Evolutionary conservation across 1,284 basidiomycete genomes (phyloP), one percentile per base, ranked within the genome.

Genomic region (Cutaneotrichosporon mucoides): DNA sequence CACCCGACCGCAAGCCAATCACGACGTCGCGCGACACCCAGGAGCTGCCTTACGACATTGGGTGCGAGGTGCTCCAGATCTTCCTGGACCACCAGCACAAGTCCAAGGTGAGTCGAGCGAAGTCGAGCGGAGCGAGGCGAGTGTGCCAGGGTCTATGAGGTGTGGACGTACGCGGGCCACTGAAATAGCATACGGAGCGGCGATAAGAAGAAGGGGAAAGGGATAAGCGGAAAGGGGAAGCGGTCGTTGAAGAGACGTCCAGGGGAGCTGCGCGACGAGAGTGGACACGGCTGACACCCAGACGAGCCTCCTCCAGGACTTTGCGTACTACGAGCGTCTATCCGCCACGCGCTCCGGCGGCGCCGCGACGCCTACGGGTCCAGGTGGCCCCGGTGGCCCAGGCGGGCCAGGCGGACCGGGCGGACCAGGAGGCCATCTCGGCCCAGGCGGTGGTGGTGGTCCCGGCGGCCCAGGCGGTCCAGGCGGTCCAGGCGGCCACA

Each of bases 1-100:
- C 93, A 3, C 90, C 90, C 70, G 93, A 97, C 76, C 86, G 90
- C 70, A 97, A 97, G 79, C 93, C 93, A 1, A 93, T 97, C 58
- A 96, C 92, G 2, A 94, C 94, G 70, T 94, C 90, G 16, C 70
- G 79, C 11, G 79, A 80, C 64, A 48, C 46, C 34, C 46, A 48
- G 76, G 93, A 97, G 73, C 82, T 97, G 24, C 85, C 92, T 48
- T 90, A 91, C 47, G 93, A 96, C 67, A 92, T 91, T 40, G 94
- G 93, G 2, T 87, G 90, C 74, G 93, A 96, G 75, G 94, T 96
- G 84, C 83, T 97, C 40, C 85, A 89, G 60, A 96, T 96, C 70
- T 94, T 97, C 82, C 85, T 90, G 66, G 88, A 88, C 4, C 92
- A 93, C 75, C 90, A 90, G 15, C 75, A 69, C 49, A 75, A 75